Conservation (phyloP, 2,329 filamentous ascomycete species). For the Acrodontium crateriforme region DNA sequence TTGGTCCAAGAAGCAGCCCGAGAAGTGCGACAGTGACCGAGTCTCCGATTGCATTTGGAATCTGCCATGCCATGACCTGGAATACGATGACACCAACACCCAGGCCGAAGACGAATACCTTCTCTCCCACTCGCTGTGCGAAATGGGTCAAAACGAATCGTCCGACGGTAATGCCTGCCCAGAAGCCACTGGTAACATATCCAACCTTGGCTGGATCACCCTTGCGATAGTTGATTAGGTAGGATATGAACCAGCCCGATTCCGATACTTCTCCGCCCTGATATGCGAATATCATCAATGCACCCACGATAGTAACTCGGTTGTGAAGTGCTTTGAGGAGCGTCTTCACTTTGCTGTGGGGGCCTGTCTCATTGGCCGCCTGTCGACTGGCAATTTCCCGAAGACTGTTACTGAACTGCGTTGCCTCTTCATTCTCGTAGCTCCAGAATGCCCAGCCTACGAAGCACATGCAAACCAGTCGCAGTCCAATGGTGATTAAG, state of each 20-base stretch:
- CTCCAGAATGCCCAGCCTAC: slow-evolving; percentile 54
- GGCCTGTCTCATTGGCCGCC: slow-evolving; percentile 22
- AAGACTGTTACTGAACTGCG: slow-evolving; percentile 29
- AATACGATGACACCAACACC: slow-evolving; percentile 49
- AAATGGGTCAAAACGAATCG: slow-evolving; percentile 57
- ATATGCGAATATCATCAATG: slow-evolving; percentile 74
- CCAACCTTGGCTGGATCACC: slow-evolving; percentile 59
- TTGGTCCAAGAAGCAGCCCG: slow-evolving; percentile 61
- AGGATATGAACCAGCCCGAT: slow-evolving; percentile 77
- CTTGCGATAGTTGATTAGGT: slow-evolving; percentile 51
- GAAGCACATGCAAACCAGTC: slow-evolving; percentile 42
- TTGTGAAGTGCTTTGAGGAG: slow-evolving; percentile 38
- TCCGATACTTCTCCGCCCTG: slow-evolving; percentile 75
- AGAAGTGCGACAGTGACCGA: slow-evolving; percentile 46
- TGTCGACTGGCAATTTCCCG: slow-evolving; percentile 27
- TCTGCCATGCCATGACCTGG: slow-evolving; percentile 63
- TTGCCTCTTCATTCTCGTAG: slow-evolving; percentile 49
- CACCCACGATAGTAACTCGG: slow-evolving; percentile 54
- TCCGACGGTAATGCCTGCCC: slow-evolving; percentile 35
- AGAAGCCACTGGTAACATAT: slow-evolving; percentile 61
- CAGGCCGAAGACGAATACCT: slow-evolving; percentile 50
- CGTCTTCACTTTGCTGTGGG: slow-evolving; percentile 35
- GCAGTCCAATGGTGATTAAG: slow-evolving; percentile 47
- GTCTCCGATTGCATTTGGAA: slow-evolving; percentile 61
- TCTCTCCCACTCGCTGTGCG: slow-evolving; percentile 56